Evolutionary conservation across 352 stramenopile genomes (phyloP).

Genomic region (Globisporangium paroecandrum): DNA sequence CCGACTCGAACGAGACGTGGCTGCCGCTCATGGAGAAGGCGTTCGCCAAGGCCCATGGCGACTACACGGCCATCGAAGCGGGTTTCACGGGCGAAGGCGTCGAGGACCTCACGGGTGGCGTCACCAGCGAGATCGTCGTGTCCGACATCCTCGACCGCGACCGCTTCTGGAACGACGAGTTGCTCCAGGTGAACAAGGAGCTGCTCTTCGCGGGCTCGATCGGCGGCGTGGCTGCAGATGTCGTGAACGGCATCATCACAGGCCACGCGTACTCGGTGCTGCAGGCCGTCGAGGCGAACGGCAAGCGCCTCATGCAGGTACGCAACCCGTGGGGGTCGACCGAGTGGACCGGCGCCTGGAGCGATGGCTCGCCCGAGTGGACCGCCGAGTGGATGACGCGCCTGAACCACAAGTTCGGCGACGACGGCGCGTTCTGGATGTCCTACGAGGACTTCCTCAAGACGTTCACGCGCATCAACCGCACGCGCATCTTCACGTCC

Average conservation of each 20-base stretch:
- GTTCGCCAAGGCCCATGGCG: constrained; percentile 77
- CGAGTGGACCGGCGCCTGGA: constrained; percentile 50
- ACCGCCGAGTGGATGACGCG: constrained; percentile 37
- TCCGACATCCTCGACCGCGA: background rate
- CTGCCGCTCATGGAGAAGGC: constrained; percentile 81
- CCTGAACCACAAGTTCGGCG: constrained; percentile 35
- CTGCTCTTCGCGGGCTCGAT: constrained; percentile 34
- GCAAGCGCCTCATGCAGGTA: constrained; percentile 28
- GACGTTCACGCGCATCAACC: constrained; percentile 27
- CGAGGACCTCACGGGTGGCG: constrained; percentile 40
- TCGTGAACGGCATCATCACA: constrained; percentile 32
- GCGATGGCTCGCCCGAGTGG: constrained; percentile 40
- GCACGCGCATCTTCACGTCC: constrained; percentile 31
- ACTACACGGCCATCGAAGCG: constrained; percentile 62
- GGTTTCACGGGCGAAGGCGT: constrained; percentile 45
- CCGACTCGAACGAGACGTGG: constrained; percentile 71
- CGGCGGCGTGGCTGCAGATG: background rate
- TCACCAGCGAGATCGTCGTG: constrained; percentile 28
- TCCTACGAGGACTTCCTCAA: constrained; percentile 35
- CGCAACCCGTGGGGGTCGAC: constrained; percentile 51
- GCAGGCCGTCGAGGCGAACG: constrained; percentile 34
- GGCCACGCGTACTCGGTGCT: constrained; percentile 59
- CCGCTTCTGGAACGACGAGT: constrained; percentile 30
- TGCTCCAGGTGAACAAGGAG: constrained; percentile 30
- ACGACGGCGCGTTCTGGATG: constrained; percentile 69